phyloP scores from a whole-genome alignment of 2,329 filamentous ascomycete genomes.

The Furcasterigmium furcatum region DNA sequence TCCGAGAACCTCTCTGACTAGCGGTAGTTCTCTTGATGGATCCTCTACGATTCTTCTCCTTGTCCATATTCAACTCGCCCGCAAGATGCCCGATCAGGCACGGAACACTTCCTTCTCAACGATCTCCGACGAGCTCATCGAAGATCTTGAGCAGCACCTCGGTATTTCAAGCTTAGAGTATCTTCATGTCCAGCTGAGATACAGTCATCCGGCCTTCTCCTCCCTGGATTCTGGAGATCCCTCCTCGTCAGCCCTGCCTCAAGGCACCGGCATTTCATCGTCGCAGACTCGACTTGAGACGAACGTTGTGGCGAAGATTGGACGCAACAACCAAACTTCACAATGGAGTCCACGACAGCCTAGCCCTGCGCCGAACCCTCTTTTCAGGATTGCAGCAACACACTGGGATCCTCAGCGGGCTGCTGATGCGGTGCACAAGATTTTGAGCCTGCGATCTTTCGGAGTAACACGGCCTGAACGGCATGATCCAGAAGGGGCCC shows the following conservation, averaged over 20 bases:
- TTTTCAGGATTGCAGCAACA: slow-evolving; percentile 39
- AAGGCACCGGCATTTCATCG: slow-evolving; percentile 26
- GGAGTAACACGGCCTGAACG: slow-evolving; percentile 1
- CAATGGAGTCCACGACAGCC: slow-evolving; percentile 45
- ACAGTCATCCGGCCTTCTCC: slow-evolving; percentile 55
- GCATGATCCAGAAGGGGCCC: slow-evolving; percentile 5
- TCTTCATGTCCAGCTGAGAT: slow-evolving; percentile 48
- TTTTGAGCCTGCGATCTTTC: slow-evolving; percentile 13
- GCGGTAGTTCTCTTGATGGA: slow-evolving; percentile 33
- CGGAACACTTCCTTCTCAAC: background rate
- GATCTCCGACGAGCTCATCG: slow-evolving; percentile 53
- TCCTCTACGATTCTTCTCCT: slow-evolving; percentile 45
- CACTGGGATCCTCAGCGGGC: slow-evolving; percentile 46
- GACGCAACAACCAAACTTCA: slow-evolving; percentile 43
- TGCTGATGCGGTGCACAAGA: slow-evolving; percentile 33
- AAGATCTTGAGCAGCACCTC: slow-evolving; percentile 55
- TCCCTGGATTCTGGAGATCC: slow-evolving; percentile 18
- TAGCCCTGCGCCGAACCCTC: slow-evolving; percentile 27
- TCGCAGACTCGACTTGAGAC: slow-evolving; percentile 51
- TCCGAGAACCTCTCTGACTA: background rate
- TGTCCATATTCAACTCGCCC: slow-evolving; percentile 37
- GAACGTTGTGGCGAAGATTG: slow-evolving; percentile 46
- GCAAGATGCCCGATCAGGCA: background rate
- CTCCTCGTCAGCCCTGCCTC: background rate
- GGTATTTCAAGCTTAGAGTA: slow-evolving; percentile 46